Percentiles rank a stretch among this genome's conserved stretches.
These are phyloP conservation scores for Crithidia mellificae DNA, from an alignment of 208 protist genomes.

Conservation along the genomic window DNA sequence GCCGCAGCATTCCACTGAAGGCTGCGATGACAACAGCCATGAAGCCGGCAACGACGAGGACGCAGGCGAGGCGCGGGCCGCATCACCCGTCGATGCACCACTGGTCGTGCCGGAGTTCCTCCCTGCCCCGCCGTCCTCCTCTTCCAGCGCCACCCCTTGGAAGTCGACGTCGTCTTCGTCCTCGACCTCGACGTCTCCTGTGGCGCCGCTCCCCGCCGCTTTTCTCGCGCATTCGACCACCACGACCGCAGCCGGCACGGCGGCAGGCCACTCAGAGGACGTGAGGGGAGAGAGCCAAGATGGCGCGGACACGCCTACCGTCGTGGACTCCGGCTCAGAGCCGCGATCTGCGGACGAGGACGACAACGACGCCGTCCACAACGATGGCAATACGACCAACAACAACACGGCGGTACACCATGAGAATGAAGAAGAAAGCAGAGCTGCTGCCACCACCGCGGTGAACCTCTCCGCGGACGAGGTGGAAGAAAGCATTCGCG, in stretches of 20 bases:
- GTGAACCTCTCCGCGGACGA: slow-evolving; percentile 12
- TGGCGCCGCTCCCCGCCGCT: not conserved
- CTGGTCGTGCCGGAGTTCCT: slow-evolving; percentile 21
- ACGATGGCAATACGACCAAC: too few species aligned
- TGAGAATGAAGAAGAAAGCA: not conserved
- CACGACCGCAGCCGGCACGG: not conserved
- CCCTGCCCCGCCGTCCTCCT: not conserved
- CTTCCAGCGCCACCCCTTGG: slow-evolving; percentile 10
- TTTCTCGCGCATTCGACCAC: too few species aligned
- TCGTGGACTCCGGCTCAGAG: slow-evolving; percentile 12
- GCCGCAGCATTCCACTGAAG: too few species aligned
- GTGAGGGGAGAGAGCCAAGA: not conserved
- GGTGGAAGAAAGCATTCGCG: slow-evolving; percentile 9
- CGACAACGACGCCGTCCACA: too few species aligned
- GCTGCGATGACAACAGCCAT: not conserved
- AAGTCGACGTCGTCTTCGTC: slow-evolving; percentile 1
- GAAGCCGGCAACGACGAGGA: not conserved
- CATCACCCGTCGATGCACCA: slow-evolving; percentile 23
- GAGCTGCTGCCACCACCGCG: not conserved
- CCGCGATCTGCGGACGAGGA: not conserved
- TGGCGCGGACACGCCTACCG: slow-evolving; percentile 10
- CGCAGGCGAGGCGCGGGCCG: not conserved
- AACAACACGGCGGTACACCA: too few species aligned
- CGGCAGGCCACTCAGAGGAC: too few species aligned
- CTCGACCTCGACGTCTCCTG: not conserved